Evolutionary conservation across 225 moss, liverwort and hornwort species (phyloP), one percentile per base, ranked within the genome.

Genomic region (Polytrichum formosum): DNA sequence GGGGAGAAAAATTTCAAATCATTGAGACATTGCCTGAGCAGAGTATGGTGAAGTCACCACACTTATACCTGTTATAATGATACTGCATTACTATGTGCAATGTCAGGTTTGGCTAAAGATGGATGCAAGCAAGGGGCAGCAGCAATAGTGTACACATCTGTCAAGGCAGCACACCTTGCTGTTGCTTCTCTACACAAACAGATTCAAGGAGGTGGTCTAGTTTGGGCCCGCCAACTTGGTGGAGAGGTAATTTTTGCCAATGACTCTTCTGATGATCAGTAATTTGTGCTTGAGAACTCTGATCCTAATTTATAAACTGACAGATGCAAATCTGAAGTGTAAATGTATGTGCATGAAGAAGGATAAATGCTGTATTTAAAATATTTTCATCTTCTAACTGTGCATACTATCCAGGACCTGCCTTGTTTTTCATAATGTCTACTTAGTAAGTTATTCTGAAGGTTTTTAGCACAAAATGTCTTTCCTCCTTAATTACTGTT

Each of bases 221-320:
- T 94, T 30, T 98, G 97, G 97, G 97, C 97, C 72, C 92, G 97
- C 72, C 94, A 94, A 78, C 94, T 98, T 64, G 97, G 94, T 67
- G 94, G 97, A 66, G 97, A 97, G 96, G 96, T 96, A 80, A 61
- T 67, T 77, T 58, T 16, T 46, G 13, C 13, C 46, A 13, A 46
- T 1, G 46, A 46, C 3, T 46, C 46, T 46, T 46, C 46, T 46
- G 16, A 16, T 0, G 4, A 46, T 46, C 46, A 46, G 46, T 46
- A 46, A 22, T 10, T 61, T 22, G 19, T 21, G 13, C 7, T 22
- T 61, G 26, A 61, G 60, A 61, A 26, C 60, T 61, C 7, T n/a
- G 13, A 61, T 22, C 17, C 21, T 4, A n/a, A 61, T 61, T 61
- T 26, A 46, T 16, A 46, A 46, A 46, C 0, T 16, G 4, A 46